Percentiles rank a stretch among this genome's conserved stretches.
Conservation (phyloP, 345 rosid genomes). For the Geranium brycei region DNA sequence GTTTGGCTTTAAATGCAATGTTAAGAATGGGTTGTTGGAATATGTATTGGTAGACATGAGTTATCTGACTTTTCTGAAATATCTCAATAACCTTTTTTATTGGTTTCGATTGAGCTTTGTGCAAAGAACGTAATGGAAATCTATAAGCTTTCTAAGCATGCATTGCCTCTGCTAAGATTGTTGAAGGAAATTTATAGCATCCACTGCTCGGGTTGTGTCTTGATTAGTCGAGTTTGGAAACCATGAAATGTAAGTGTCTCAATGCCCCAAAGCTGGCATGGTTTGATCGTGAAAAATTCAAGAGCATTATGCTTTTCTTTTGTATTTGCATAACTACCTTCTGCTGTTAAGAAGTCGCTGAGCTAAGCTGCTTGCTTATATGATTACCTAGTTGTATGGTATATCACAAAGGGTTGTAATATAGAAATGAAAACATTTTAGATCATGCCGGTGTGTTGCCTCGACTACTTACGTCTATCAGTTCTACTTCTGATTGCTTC, state of each 20-base stretch:
- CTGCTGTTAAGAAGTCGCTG: background rate
- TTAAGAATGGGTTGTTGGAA: background rate
- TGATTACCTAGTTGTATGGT: too few species aligned
- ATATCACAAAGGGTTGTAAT: background rate
- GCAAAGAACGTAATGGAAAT: background rate
- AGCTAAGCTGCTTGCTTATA: background rate
- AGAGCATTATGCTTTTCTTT: slow-evolving; percentile 17
- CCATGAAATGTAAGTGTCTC: background rate
- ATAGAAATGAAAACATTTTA: slow-evolving; percentile 3
- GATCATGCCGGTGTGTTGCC: background rate
- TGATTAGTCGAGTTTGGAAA: too few species aligned
- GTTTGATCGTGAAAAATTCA: slow-evolving; percentile 17
- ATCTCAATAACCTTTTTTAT: too few species aligned
- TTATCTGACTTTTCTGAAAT: background rate
- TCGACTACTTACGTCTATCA: background rate
- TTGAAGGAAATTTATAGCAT: background rate
- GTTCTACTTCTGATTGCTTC: background rate
- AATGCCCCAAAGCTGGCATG: slow-evolving; percentile 20
- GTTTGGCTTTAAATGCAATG: background rate
- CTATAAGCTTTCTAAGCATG: background rate
- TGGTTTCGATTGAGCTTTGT: background rate
- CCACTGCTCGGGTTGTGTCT: background rate
- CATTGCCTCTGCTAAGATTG: background rate
- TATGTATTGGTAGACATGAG: background rate
- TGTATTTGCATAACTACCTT: slow-evolving; percentile 18